Evolutionary conservation across 208 protist genomes (phyloP).

Genomic region (Angomonas ambiguus): DNA sequence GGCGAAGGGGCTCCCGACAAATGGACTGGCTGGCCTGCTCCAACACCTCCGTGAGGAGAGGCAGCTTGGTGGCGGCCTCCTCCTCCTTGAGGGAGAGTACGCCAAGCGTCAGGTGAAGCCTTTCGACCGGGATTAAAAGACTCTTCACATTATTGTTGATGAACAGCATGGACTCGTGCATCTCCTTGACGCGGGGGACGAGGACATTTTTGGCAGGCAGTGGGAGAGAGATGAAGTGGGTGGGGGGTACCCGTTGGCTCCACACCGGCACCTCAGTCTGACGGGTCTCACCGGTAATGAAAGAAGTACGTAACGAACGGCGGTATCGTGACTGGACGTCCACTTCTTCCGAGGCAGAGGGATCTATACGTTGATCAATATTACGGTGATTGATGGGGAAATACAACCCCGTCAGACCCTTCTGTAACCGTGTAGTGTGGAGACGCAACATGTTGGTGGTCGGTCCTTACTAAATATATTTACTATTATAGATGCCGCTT

Average conservation of each 20-base stretch:
- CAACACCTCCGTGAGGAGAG: conserved; percentile 34
- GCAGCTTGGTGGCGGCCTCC: conserved; percentile 17
- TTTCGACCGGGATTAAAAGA: conserved; percentile 59
- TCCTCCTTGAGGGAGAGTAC: conserved; percentile 53
- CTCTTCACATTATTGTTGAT: conserved; percentile 38
- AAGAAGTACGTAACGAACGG: conserved; percentile 67
- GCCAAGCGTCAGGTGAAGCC: conserved; percentile 81
- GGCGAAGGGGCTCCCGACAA: conserved; percentile 43
- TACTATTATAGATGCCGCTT: neutral
- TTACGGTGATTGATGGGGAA: conserved; percentile 89
- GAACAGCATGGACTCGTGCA: conserved; percentile 74
- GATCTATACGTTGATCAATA: conserved; percentile 56
- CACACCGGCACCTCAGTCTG: conserved; percentile 63
- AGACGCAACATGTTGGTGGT: conserved; percentile 29
- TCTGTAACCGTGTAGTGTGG: conserved; percentile 21
- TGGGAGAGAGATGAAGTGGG: conserved; percentile 81
- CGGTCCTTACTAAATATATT: too few relatives aligned
- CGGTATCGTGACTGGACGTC: conserved; percentile 79
- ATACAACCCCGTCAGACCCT: conserved; percentile 68
- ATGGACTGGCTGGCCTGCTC: conserved; percentile 34
- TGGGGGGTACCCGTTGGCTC: conserved; percentile 52
- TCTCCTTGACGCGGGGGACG: conserved; percentile 50
- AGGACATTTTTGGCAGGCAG: conserved; percentile 58
- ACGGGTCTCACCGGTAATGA: conserved; percentile 72
- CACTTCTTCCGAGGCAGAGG: conserved; percentile 36